Conservation (phyloP, 1,284 basidiomycete species). For the Neotropicomus parvogracilis region DNA sequence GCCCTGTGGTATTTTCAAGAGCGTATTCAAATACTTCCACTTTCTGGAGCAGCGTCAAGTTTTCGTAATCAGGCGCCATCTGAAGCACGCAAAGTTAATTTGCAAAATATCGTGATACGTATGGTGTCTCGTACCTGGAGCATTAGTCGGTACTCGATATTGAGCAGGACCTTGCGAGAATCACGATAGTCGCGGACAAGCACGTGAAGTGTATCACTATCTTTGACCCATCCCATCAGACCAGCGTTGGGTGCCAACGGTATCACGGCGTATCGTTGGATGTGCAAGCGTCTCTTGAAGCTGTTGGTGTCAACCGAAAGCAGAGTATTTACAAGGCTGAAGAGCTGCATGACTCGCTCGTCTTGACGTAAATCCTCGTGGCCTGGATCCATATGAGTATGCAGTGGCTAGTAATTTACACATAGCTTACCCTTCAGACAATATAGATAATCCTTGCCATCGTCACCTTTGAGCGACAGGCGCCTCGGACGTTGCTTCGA, state of each 20-base stretch:
- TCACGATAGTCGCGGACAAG: slow-evolving; percentile 96
- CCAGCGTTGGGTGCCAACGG: slow-evolving; percentile 97
- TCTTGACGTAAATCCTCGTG: slow-evolving; percentile 99
- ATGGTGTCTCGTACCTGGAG: slow-evolving; percentile 63
- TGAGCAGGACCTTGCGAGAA: slow-evolving; percentile 91
- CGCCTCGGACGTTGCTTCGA: slow-evolving; percentile 98
- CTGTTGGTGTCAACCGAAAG: slow-evolving; percentile 91
- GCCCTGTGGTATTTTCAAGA: slow-evolving; percentile 96
- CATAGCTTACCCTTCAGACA: slow-evolving; percentile 72
- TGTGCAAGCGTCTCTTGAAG: slow-evolving; percentile 95
- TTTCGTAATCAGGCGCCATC: slow-evolving; percentile 99
- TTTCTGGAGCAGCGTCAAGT: slow-evolving; percentile 91
- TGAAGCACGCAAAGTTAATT: slow-evolving; percentile 34
- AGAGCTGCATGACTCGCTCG: slow-evolving; percentile 98
- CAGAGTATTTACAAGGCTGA: slow-evolving; percentile 94
- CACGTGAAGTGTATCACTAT: slow-evolving; percentile 97
- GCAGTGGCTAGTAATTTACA: neutral
- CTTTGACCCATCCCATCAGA: slow-evolving; percentile 92
- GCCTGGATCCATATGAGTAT: slow-evolving; percentile 43
- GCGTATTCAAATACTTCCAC: slow-evolving; percentile 99
- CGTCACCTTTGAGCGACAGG: slow-evolving; percentile 84
- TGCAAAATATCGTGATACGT: neutral
- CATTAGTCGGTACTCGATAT: slow-evolving; percentile 98
- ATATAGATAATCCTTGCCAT: slow-evolving; percentile 94
- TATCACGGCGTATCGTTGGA: slow-evolving; percentile 91